Evolutionary conservation across 139 green algal species (phyloP).

Genomic region (Chlorella sorokiniana): DNA sequence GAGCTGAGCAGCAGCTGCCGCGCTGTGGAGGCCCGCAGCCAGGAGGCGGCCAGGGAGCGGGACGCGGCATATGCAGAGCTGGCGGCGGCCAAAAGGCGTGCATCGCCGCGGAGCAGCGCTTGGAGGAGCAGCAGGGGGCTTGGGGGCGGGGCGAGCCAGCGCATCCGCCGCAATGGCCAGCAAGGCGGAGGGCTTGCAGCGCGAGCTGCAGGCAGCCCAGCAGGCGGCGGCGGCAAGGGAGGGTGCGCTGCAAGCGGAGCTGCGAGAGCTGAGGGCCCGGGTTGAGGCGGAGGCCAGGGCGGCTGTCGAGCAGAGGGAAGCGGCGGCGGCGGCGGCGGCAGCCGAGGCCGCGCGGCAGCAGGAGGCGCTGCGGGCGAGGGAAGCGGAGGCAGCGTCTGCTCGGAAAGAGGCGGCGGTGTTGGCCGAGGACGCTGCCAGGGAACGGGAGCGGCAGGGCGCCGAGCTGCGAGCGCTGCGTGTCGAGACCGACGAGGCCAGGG

Average conservation of each 20-base stretch:
- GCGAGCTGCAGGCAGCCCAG: background rate
- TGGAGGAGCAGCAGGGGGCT: conserved; percentile 17
- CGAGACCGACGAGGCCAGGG: conserved; percentile 1
- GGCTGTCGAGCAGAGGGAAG: background rate
- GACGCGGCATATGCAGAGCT: background rate
- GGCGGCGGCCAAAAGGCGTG: background rate
- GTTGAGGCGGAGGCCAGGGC: conserved; percentile 2
- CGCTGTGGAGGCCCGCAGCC: conserved; percentile 7
- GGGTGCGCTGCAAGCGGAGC: conserved; percentile 12
- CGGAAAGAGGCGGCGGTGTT: background rate
- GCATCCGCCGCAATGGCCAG: too few species aligned
- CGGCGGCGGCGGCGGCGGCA: background rate
- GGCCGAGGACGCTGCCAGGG: conserved; percentile 14
- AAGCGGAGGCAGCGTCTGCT: background rate
- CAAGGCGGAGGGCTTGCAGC: background rate
- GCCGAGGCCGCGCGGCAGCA: conserved; percentile 11
- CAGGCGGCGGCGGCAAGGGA: background rate
- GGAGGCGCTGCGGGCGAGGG: background rate
- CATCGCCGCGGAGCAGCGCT: too few species aligned
- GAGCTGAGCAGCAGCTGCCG: conserved; percentile 34
- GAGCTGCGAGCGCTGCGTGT: conserved; percentile 2
- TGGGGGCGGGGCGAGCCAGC: too few species aligned
- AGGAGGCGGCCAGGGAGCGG: background rate
- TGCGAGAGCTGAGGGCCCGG: background rate
- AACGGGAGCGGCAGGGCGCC: background rate